Base-by-base conservation (phyloP, 768 basidiomycete genomes). In the Lactarius psammicola region DNA sequence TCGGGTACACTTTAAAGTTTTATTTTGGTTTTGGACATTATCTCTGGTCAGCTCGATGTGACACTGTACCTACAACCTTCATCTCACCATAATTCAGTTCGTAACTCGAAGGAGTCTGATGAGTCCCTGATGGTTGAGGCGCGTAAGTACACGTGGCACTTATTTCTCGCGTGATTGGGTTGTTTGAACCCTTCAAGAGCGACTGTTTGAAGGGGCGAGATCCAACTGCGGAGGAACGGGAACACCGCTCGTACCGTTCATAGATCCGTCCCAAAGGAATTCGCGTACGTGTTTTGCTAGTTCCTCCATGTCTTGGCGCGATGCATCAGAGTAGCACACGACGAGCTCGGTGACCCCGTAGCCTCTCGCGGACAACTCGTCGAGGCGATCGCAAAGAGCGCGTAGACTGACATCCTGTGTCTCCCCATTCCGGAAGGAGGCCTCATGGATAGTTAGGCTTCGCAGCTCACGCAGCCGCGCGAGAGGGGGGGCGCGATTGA, bases 261-360 rank as follows among this genome's bases (percentile, higher is more conserved):
- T 31, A 5, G 67, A 69, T n/a, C 69, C 69, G 40, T 70, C 69
- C 69, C 69, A 70, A 30, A 70, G 60, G 51, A 70, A 59, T 40
- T 68, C 58, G 53, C 31, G 60, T 10, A 38, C 64, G 6, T 40
- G 58, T 13, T 23, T 57, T 5, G 67, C 69, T 1, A 70, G 54
- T n/a, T 65, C 67, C 44, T 70, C 69, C 57, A 70, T 68, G 51
- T 68, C 69, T 46, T 56, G 56, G 26, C 63, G 67, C 30, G 28
- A 56, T 17, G 56, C 67, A 17, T 70, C 67, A 18, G 69, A 70
- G 26, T 70, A 70, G 42, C 69, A 70, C n/a, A 70, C 67, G 42
- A 65, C 64, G 28, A 70, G 67, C 46, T 62, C 58, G 20, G 31
- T 63, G 7, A 58, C 31, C 36, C 59, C 57, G 23, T 34, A 51